Evolutionary conservation across 768 basidiomycete species (phyloP).

Genomic region (Gautieria morchelliformis): DNA sequence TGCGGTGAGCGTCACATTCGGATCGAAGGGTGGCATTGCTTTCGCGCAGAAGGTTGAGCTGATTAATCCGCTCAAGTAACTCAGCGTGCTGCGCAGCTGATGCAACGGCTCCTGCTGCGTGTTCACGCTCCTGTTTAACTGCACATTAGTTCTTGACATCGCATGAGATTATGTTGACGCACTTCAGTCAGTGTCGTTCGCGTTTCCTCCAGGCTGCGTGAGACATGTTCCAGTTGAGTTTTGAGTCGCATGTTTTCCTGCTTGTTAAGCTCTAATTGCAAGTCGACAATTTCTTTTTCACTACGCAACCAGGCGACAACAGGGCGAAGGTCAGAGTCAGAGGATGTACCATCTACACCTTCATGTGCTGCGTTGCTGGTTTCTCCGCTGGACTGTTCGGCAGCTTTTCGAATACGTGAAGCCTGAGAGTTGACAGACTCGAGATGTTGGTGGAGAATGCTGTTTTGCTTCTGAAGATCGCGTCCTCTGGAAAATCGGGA

Average conservation of each 20-base stretch:
- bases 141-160: not conserved
- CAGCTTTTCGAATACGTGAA: constrained; percentile 64
- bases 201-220: constrained; percentile 60
- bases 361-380: constrained; percentile 38
- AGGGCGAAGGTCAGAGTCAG: constrained; percentile 67
- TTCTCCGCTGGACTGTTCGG: constrained; percentile 38
- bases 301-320: constrained; percentile 77
- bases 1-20: constrained; percentile 62
- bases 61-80: constrained; percentile 77
- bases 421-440: constrained; percentile 80
- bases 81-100: constrained; percentile 77
- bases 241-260: constrained; percentile 69
- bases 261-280: constrained; percentile 74
- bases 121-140: constrained; percentile 61
- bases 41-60: constrained; percentile 77
- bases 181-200: constrained; percentile 66
- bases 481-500: constrained; percentile 39
- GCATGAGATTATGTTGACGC: not conserved
- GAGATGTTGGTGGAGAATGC: constrained; percentile 70
- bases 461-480: constrained; percentile 69
- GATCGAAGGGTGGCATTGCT: constrained; percentile 80
- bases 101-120: constrained; percentile 56
- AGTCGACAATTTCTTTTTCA: constrained; percentile 87
- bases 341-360: constrained; percentile 52
- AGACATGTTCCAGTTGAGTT: constrained; percentile 64